Evolutionary conservation across 192 early-diverging fungal genomes (phyloP).

Genomic region (Entrophospora sp.): DNA sequence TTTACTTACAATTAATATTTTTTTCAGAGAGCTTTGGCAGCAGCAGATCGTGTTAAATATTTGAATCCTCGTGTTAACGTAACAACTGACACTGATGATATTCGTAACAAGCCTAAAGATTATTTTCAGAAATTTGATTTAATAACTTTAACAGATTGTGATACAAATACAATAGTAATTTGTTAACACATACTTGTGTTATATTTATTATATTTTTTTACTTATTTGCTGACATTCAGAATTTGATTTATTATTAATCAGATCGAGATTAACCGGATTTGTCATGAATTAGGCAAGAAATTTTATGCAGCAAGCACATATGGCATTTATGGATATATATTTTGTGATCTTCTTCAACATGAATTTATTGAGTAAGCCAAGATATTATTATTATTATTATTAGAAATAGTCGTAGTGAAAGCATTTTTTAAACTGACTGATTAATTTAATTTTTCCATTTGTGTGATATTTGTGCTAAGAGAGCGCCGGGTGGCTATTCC

Average conservation of each 20-base stretch:
- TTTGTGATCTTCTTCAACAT: conserved; percentile 67
- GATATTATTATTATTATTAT: not conserved
- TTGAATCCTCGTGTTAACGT: conserved; percentile 82
- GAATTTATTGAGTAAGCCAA: conserved; percentile 43
- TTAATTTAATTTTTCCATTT: too few species aligned
- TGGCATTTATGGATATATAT: conserved; percentile 80
- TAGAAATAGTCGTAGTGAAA: too few species aligned
- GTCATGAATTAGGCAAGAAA: conserved; percentile 50
- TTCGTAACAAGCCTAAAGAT: conserved; percentile 33
- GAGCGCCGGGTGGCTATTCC: conserved; percentile 20
- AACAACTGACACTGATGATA: conserved; percentile 34
- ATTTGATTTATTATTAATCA: not conserved
- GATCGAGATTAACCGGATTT: conserved; percentile 51
- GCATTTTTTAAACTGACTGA: too few species aligned
- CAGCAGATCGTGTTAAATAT: conserved; percentile 49
- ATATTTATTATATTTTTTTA: too few species aligned
- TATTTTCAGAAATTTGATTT: conserved; percentile 61
- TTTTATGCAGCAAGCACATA: conserved; percentile 57
- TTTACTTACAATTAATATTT: not conserved
- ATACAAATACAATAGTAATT: conserved; percentile 36
- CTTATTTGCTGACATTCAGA: too few species aligned
- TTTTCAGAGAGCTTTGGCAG: conserved; percentile 54
- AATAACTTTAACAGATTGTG: conserved; percentile 51
- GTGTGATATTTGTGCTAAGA: too few species aligned
- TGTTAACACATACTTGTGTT: too few species aligned